Percentiles rank a stretch among this genome's conserved stretches.
phyloP scores from a whole-genome alignment of 768 basidiomycete species.

The Pleurotus ostreatus region DNA sequence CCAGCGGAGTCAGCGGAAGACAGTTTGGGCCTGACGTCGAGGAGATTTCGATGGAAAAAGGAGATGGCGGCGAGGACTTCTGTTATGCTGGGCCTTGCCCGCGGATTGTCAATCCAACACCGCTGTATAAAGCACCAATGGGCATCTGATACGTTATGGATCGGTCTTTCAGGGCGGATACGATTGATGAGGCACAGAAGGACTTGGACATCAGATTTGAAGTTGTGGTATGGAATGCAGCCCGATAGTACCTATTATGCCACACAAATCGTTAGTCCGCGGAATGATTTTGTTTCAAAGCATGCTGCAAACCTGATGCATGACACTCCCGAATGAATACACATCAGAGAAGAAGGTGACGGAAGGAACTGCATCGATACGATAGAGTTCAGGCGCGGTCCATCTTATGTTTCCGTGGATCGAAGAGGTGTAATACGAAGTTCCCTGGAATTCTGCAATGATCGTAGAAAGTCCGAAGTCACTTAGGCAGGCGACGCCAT shows the following conservation, averaged over 20 bases:
- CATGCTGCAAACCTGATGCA: conserved; percentile 5
- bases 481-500: conserved; percentile 9
- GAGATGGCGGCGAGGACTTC: conserved; percentile 8
- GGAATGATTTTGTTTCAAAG: background rate
- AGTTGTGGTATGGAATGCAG: conserved; percentile 7
- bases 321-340: conserved; percentile 12
- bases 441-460: conserved; percentile 9
- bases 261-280: background rate
- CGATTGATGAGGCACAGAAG: conserved; percentile 6
- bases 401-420: conserved; percentile 8
- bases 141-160: background rate
- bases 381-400: conserved; percentile 9
- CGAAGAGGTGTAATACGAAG: conserved; percentile 8
- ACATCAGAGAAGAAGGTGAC: conserved; percentile 9
- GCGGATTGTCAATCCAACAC: conserved; percentile 8
- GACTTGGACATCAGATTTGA: conserved; percentile 6
- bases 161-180: conserved; percentile 6
- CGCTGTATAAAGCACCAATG: conserved; percentile 9
- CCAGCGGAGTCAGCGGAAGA: background rate
- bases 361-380: background rate
- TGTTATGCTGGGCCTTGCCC: conserved; percentile 5
- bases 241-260: conserved; percentile 7
- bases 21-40: background rate
- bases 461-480: conserved; percentile 12
- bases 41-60: background rate